Evolutionary conservation across 2,329 filamentous ascomycete genomes (phyloP).

Genomic region (Trichophyton verrucosum): DNA sequence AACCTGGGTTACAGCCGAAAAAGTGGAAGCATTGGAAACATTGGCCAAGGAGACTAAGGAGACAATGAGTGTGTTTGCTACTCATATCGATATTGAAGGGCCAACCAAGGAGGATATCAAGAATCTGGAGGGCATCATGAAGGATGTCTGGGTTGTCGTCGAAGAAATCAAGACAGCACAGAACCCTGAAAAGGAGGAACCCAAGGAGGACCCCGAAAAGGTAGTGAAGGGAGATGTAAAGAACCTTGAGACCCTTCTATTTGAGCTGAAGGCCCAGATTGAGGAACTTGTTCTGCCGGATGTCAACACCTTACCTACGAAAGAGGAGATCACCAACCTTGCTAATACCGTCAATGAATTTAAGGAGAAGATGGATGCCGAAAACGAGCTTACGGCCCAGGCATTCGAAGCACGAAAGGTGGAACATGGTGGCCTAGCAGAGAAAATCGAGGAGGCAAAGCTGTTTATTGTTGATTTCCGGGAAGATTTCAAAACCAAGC

Average conservation of each 20-base stretch:
- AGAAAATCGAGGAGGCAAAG: conserved; percentile 70
- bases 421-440: conserved; percentile 65
- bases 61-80: conserved; percentile 52
- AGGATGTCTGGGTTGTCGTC: conserved; percentile 61
- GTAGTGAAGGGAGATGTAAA: conserved; percentile 74
- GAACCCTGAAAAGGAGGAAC: conserved; percentile 30
- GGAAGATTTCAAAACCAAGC: conserved; percentile 59
- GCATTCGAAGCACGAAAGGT: conserved; percentile 72
- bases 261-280: conserved; percentile 71
- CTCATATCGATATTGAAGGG: conserved; percentile 53
- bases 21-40: conserved; percentile 50
- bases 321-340: conserved; percentile 61
- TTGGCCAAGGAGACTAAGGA: conserved; percentile 66
- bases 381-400: conserved; percentile 62
- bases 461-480: conserved; percentile 65
- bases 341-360: conserved; percentile 59
- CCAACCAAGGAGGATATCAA: conserved; percentile 69
- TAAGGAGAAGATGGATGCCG: conserved; percentile 37
- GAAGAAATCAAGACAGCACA: conserved; percentile 52
- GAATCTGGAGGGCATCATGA: conserved; percentile 61
- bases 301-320: conserved; percentile 57
- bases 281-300: conserved; percentile 62
- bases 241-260: conserved; percentile 63
- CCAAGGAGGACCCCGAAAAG: conserved; percentile 40
- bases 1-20: conserved; percentile 51